Evolutionary conservation across 495 filamentous ascomycete species (phyloP).

Genomic region (Penicillium malachiteum): DNA sequence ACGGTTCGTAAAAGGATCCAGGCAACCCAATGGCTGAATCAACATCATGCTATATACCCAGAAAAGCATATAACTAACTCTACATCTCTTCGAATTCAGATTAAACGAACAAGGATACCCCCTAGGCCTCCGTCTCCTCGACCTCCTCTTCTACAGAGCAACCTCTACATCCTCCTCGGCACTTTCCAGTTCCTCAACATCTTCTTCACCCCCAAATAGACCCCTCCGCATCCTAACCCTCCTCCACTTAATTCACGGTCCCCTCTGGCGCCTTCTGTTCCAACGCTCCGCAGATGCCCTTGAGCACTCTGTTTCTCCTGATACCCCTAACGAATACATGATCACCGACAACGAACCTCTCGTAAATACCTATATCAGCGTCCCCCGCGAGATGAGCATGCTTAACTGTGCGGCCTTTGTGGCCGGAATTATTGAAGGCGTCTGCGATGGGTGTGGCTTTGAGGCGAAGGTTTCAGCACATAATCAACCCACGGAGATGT

Average conservation of each 20-base stretch:
- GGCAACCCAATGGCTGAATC: not conserved
- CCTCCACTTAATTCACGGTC: conserved; percentile 89
- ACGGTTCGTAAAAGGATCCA: conserved; percentile 51
- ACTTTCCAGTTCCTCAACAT: conserved; percentile 74
- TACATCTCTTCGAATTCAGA: conserved; percentile 40
- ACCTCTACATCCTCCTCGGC: conserved; percentile 69
- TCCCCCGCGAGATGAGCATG: conserved; percentile 92
- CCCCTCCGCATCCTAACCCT: conserved; percentile 87
- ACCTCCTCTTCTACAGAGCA: conserved; percentile 77
- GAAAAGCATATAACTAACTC: not conserved
- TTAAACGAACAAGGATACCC: conserved; percentile 94
- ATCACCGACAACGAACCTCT: conserved; percentile 95
- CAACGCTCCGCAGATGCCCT: conserved; percentile 84
- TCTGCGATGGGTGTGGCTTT: conserved; percentile 89
- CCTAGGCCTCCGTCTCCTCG: conserved; percentile 88
- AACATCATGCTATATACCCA: conserved; percentile 3
- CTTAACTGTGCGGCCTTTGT: conserved; percentile 96
- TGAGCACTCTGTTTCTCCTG: conserved; percentile 78
- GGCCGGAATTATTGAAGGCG: conserved; percentile 91
- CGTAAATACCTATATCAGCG: conserved; percentile 87
- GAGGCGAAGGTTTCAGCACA: conserved; percentile 89
- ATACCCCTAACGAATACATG: conserved; percentile 93
- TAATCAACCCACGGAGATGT: conserved; percentile 79
- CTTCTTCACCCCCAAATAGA: conserved; percentile 64
- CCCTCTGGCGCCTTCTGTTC: conserved; percentile 91